These are phyloP conservation scores for Zarea fungicola DNA, from an alignment of 2,329 filamentous ascomycete species.

Conservation along the genomic window DNA sequence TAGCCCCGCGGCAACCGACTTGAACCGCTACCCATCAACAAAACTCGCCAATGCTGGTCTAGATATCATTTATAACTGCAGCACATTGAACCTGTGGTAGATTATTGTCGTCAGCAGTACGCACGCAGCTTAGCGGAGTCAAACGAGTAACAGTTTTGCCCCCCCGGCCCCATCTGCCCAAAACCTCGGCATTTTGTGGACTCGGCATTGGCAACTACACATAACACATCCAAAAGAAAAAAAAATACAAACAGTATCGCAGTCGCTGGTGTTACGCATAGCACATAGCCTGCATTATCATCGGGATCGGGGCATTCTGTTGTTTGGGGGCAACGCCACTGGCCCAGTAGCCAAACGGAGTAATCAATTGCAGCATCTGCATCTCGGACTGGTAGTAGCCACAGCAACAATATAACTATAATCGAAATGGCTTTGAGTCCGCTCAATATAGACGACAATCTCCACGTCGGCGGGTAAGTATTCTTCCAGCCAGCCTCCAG, in stretches of 20 bases:
- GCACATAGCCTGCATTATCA: no score
- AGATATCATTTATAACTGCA: neutral
- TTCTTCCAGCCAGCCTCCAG: neutral
- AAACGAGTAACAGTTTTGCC: neutral
- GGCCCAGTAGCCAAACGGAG: no score
- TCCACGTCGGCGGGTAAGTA: conserved; percentile 13
- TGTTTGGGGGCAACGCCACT: no score
- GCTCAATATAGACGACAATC: conserved; percentile 10
- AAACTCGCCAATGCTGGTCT: neutral
- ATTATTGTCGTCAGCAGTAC: neutral
- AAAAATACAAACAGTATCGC: no score
- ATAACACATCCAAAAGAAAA: neutral
- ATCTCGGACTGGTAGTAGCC: no score
- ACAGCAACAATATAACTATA: neutral
- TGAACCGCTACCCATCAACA: neutral
- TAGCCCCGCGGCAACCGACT: conserved; percentile 1
- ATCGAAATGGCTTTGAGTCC: conserved; percentile 11
- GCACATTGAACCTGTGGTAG: neutral
- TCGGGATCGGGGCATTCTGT: no score
- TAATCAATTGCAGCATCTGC: no score
- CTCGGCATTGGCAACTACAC: neutral
- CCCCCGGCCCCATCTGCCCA: conserved; percentile 6
- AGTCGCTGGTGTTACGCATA: no score
- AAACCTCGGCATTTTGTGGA: neutral
- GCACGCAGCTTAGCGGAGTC: conserved; percentile 2